phyloP scores from a whole-genome alignment of 495 filamentous ascomycete species.

The Aspergillus leporis region DNA sequence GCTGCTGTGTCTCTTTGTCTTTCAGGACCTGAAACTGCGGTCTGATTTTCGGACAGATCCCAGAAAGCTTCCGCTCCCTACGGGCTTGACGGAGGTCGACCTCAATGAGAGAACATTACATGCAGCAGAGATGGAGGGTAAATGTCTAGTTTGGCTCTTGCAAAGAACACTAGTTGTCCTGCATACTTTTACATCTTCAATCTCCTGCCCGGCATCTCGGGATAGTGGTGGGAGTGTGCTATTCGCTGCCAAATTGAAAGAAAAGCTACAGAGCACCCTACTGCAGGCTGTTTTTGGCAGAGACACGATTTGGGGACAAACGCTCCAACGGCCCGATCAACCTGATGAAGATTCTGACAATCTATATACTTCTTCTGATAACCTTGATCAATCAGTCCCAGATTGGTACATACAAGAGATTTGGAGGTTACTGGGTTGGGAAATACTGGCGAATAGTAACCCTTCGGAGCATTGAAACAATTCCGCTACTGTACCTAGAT shows the following conservation, averaged over 20 bases:
- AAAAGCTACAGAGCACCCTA: slow-evolving; percentile 41
- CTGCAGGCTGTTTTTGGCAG: slow-evolving; percentile 41
- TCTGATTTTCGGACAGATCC: slow-evolving; percentile 23
- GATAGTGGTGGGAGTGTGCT: background rate
- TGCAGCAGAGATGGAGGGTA: slow-evolving; percentile 32
- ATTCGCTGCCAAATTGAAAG: slow-evolving; percentile 29
- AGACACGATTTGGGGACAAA: slow-evolving; percentile 23
- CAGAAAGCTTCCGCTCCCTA: slow-evolving; percentile 28
- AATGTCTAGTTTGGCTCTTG: slow-evolving; percentile 40
- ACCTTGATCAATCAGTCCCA: slow-evolving; percentile 19
- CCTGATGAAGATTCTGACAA: slow-evolving; percentile 21
- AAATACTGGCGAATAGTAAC: slow-evolving; percentile 28
- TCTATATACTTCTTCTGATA: background rate
- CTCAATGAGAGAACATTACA: slow-evolving; percentile 22
- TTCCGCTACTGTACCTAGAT: background rate
- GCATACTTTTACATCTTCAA: slow-evolving; percentile 9
- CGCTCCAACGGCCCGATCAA: slow-evolving; percentile 25
- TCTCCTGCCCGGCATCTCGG: background rate
- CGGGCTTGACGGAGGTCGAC: slow-evolving; percentile 27
- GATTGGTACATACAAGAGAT: slow-evolving; percentile 51
- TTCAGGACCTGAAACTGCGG: slow-evolving; percentile 30
- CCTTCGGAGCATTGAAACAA: background rate
- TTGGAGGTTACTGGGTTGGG: slow-evolving; percentile 55
- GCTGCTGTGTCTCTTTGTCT: slow-evolving; percentile 39
- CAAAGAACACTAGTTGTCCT: slow-evolving; percentile 33